These are phyloP conservation scores for Glycine tomentella DNA, from an alignment of 306 rosid genomes.

Conservation along the genomic window DNA sequence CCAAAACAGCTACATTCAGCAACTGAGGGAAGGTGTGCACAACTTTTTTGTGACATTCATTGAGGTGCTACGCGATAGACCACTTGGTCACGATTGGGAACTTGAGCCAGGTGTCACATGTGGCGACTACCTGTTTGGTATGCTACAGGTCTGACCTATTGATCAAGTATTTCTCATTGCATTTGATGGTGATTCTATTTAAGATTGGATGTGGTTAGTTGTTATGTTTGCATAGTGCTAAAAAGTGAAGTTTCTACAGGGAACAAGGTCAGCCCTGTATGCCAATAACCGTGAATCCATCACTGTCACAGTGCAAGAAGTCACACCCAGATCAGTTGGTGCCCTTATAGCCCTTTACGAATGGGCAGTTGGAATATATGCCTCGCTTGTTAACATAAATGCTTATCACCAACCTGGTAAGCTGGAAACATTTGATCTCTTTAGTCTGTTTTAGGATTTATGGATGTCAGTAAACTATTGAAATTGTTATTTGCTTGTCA, in stretches of 20 bases:
- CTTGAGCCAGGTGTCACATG: constrained; percentile 25
- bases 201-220: background rate
- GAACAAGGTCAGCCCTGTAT: constrained; percentile 29
- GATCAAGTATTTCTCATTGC: background rate
- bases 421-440: background rate
- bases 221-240: background rate
- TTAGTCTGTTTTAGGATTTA: background rate
- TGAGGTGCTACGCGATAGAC: constrained; percentile 20
- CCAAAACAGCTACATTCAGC: constrained; percentile 16
- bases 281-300: constrained; percentile 18
- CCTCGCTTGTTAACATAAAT: constrained; percentile 11
- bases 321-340: constrained; percentile 26
- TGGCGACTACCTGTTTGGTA: constrained; percentile 26
- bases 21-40: constrained; percentile 25
- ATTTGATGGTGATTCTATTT: background rate
- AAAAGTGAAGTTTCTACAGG: background rate
- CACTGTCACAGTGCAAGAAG: constrained; percentile 17
- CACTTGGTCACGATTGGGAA: constrained; percentile 24
- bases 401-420: constrained; percentile 30
- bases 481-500: background rate
- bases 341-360: constrained; percentile 21
- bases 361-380: constrained; percentile 24
- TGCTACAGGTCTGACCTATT: constrained; percentile 27
- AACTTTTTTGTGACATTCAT: constrained; percentile 20
- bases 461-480: background rate